Base-by-base conservation (phyloP, 2,329 filamentous ascomycete genomes). In the Aureobasidium sp. region DNA sequence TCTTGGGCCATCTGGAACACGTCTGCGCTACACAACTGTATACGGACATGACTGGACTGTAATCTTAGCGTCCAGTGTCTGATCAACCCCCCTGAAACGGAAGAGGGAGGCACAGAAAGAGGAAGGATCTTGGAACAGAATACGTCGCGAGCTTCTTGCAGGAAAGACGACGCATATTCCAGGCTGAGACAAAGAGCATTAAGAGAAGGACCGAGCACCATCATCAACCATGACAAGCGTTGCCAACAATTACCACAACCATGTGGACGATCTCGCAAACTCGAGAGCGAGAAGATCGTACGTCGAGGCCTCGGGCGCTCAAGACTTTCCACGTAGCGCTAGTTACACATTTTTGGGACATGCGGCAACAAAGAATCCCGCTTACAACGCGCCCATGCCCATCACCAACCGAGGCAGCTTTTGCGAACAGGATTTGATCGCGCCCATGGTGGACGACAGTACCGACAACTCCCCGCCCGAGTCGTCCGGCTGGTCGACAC, bases 331-430 rank as follows among this genome's bases (percentile, higher is more conserved):
- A 31, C 78, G 82, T 62, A 79, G 83, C 52, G 83, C 84, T 36
- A 86, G 83, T 67, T 85, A 82, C 71, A 82, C 80, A 51, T 78
- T 81, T 65, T 70, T 85, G n/a, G 77, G 80, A 3, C 27, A 53
- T 39, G 48, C 49, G 5, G 72, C 74, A 31, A 68, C 71, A 31
- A 74, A 71, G 57, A 67, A 70, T 29, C 55, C 71, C 42, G 51
- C 64, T 11, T 65, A 68, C 20, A 69, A 68, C 52, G 60, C 49
- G 9, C 51, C 36, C 20, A n/a, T 37, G 14, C 66, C 72, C 37
- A 68, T 76, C 55, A 70, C 71, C 48, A 72, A 83, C 64, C 79
- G 80, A 66, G 77, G 79, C 62, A 80, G 77, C 34, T 78, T 79
- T 66, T 79, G 79, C 25, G 79, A 82, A 65, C 72, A 77, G 64